Evolutionary conservation across 2,329 filamentous ascomycete species (phyloP), one percentile per base, ranked within the genome.

Genomic region (Alternaria atra): DNA sequence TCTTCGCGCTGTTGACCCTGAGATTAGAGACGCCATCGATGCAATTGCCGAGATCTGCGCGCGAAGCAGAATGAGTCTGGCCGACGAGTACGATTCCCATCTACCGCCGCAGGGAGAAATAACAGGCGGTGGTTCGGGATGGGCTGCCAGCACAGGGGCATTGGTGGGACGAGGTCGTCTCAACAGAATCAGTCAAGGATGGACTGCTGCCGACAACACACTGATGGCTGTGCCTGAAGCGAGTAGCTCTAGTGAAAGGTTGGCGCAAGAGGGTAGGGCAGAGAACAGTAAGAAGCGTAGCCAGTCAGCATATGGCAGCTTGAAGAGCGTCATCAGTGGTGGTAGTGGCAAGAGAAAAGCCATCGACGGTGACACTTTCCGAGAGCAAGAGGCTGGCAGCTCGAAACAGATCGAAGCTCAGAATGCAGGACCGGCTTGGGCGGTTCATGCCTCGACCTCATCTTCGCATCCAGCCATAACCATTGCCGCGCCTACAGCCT

Each of bases 41-140:
- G 85, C 85, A 15, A 89, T 89, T 66, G 86, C 87, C 25, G 86
- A 88, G 67, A 88, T 89, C 61, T 87, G 86, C 66, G 87, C 87
- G 4, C 81, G 86, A 60, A 89, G 85, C 73, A 84, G 84, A 65
- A 78, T 88, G 70, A 88, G 86, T 67, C 77, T 89, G 60, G 86
- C 87, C 9, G 86, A 89, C 68, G 86, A 89, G 71, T 87, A 89
- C 71, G 84, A 83, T 34, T 86, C 86, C 43, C 87, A 89, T 73
- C 82, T 88, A 35, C 87, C 87, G 23, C 87, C 87, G 0, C 79
- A 87, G 55, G 86, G 86, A 39, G 86, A 88, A 72, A 87, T 89
- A 64, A 77, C 73, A 12, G 66, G 66, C 9, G 58, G 68, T 1
- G 71, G 72, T 0, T 69, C 66, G 12, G 72, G 64, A 8, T 75